phyloP scores from a whole-genome alignment of 2,329 filamentous ascomycete genomes.

The Alternaria ventricosa region DNA sequence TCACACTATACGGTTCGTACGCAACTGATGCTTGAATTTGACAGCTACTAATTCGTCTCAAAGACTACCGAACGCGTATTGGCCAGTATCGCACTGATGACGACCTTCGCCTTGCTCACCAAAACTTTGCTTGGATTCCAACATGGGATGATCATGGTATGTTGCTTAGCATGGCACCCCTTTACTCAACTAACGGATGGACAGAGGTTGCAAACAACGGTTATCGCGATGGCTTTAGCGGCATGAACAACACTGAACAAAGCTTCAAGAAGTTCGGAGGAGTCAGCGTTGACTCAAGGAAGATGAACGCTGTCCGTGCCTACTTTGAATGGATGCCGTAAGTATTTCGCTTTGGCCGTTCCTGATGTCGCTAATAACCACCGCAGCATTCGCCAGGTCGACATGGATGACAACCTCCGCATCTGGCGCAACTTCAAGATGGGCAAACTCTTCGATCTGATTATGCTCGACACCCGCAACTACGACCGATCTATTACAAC shows the following conservation, averaged over 20 bases:
- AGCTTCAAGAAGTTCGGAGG: constrained; percentile 50
- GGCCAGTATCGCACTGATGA: constrained; percentile 51
- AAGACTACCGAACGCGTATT: constrained; percentile 51
- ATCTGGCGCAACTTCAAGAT: constrained; percentile 52
- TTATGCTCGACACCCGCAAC: constrained; percentile 53
- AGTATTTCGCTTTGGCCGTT: constrained; percentile 34
- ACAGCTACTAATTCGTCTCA: neutral
- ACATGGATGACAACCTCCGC: constrained; percentile 54
- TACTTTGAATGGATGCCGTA: constrained; percentile 56
- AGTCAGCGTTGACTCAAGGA: constrained; percentile 52
- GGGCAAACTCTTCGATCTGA: constrained; percentile 50
- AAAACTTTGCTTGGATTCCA: constrained; percentile 53
- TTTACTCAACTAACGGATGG: constrained; percentile 11
- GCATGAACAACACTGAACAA: constrained; percentile 53
- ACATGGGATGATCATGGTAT: constrained; percentile 52
- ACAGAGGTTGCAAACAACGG: constrained; percentile 52
- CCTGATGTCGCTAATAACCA: constrained; percentile 51
- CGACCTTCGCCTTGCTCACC: constrained; percentile 50
- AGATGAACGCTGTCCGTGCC: constrained; percentile 56
- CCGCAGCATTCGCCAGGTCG: constrained; percentile 50
- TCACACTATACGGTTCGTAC: constrained; percentile 45
- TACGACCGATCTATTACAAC: constrained; percentile 48
- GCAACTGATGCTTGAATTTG: neutral
- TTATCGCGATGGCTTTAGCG: constrained; percentile 50
- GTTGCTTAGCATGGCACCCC: neutral